Conservation (phyloP, 1,284 basidiomycete species). For the Xerocomus amazonicus region DNA sequence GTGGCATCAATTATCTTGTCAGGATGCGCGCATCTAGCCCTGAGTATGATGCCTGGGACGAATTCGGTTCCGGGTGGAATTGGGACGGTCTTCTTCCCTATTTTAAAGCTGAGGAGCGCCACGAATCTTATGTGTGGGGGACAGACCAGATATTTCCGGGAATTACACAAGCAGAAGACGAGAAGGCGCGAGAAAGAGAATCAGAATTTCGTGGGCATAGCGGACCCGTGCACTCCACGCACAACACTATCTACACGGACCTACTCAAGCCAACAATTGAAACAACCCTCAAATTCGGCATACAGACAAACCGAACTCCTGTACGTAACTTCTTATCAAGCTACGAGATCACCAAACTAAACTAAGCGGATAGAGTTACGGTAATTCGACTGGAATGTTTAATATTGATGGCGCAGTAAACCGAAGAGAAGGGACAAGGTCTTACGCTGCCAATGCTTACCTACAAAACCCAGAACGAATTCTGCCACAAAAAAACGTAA, state of each 20-base stretch:
- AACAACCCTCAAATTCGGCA: slow-evolving; percentile 9
- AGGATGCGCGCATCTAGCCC: slow-evolving; percentile 19
- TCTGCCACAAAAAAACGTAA: slow-evolving; percentile 16
- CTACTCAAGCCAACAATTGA: slow-evolving; percentile 16
- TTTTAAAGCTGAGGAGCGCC: slow-evolving; percentile 18
- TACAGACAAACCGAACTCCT: slow-evolving; percentile 16
- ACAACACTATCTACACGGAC: slow-evolving; percentile 18
- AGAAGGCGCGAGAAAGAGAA: slow-evolving; percentile 13
- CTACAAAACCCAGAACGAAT: slow-evolving; percentile 9
- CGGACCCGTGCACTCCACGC: slow-evolving; percentile 15
- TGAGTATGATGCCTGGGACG: slow-evolving; percentile 21
- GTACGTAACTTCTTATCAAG: slow-evolving; percentile 3
- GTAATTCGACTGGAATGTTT: slow-evolving; percentile 23
- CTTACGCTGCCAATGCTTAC: slow-evolving; percentile 21
- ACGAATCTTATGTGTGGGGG: slow-evolving; percentile 9
- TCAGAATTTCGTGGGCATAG: slow-evolving; percentile 12
- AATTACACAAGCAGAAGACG: slow-evolving; percentile 14
- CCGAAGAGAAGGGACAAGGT: slow-evolving; percentile 14
- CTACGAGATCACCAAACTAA: slow-evolving; percentile 2
- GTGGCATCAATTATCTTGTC: slow-evolving; percentile 18
- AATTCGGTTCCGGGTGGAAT: slow-evolving; percentile 18
- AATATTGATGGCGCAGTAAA: slow-evolving; percentile 20
- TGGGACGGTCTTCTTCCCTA: slow-evolving; percentile 16
- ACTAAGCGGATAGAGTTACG: slow-evolving; percentile 8
- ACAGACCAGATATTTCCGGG: slow-evolving; percentile 21